Base-by-base conservation (phyloP, 371 early-diverging fungal species). In the Furculomyces boomerangus region DNA sequence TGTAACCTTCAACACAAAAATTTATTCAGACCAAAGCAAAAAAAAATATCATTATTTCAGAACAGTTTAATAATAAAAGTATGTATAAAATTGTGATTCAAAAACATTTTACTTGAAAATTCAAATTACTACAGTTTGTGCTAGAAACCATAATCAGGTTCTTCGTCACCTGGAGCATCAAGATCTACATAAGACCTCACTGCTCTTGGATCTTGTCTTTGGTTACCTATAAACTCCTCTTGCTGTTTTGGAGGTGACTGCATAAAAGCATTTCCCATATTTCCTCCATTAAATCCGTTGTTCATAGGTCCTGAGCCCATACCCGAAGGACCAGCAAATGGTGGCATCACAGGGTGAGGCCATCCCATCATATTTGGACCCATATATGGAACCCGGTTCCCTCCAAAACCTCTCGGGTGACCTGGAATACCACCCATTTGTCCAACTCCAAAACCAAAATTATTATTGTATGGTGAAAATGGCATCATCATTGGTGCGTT, bases 131-230 rank as follows among this genome's bases (percentile, higher is more conserved):
- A n/a, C n/a, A n/a, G n/a, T 16, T n/a, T 43, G 20, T n/a, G 5
- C 20, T 64, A 67, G 54, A 67, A 67, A 26, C 68, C 68, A 65
- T 67, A 67, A 61, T 86, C 81, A 20, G 81, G 65, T 47, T 84
- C 87, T 30, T 86, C 88, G 62, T 84, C 86, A 18, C 81, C 85
- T 5, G 90, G 90, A 30, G 86, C 88, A 69, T 90, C 90, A 56
- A 88, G 63, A 57, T 90, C 90, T 41, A 88, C 84, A 56, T 90
- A 90, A 3, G 85, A 86, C 61, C 83, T 84, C 53, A 87, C 80
- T 0, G 60, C 59, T 3, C 71, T 60, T 31, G 67, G 63, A 53
- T 71, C 71, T 39, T 57, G 43, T 43, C 43, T 43, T 5, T n/a
- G 22, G 43, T 20, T 43, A 20, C 3, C 22, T 3, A 5, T 43